phyloP scores from a whole-genome alignment of 768 basidiomycete genomes.

The Tubosaeta sp. region DNA sequence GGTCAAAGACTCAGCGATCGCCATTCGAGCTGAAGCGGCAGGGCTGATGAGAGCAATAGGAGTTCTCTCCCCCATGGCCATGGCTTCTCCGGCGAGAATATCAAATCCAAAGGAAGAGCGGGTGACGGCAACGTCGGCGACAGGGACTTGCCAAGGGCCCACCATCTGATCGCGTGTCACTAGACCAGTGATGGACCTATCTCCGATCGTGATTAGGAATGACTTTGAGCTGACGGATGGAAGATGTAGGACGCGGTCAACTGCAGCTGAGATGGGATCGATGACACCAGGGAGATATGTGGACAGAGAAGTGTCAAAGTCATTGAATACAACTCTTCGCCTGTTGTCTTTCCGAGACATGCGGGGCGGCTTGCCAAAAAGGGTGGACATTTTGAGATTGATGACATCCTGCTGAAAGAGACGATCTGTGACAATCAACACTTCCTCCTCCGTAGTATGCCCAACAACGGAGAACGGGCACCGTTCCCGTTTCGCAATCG shows the following conservation, averaged over 20 bases:
- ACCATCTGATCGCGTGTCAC: conserved; percentile 98
- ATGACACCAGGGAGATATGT: conserved; percentile 54
- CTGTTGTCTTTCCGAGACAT: conserved; percentile 74
- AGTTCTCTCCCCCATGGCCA: conserved; percentile 98
- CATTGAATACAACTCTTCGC: conserved; percentile 33
- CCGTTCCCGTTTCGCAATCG: conserved; percentile 80
- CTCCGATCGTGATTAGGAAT: conserved; percentile 98
- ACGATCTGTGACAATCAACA: conserved; percentile 86
- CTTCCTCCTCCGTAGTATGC: conserved; percentile 72
- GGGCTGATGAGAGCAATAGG: conserved; percentile 85
- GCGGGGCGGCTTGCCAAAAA: conserved; percentile 94
- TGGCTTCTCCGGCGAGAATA: conserved; percentile 81
- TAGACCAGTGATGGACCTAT: conserved; percentile 89
- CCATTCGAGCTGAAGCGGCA: conserved; percentile 93
- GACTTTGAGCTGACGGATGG: conserved; percentile 94
- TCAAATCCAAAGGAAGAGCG: conserved; percentile 93
- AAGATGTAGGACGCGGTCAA: conserved; percentile 79
- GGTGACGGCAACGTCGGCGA: conserved; percentile 96
- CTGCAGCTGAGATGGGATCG: conserved; percentile 58
- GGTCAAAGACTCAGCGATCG: conserved; percentile 88
- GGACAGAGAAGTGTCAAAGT: conserved; percentile 71
- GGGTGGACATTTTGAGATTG: conserved; percentile 85
- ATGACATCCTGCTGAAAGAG: conserved; percentile 78
- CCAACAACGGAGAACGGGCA: conserved; percentile 95
- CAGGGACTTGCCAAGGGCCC: conserved; percentile 97